phyloP scores from a whole-genome alignment of 352 stramenopile genomes.

The Phytopythium kandeliae region DNA sequence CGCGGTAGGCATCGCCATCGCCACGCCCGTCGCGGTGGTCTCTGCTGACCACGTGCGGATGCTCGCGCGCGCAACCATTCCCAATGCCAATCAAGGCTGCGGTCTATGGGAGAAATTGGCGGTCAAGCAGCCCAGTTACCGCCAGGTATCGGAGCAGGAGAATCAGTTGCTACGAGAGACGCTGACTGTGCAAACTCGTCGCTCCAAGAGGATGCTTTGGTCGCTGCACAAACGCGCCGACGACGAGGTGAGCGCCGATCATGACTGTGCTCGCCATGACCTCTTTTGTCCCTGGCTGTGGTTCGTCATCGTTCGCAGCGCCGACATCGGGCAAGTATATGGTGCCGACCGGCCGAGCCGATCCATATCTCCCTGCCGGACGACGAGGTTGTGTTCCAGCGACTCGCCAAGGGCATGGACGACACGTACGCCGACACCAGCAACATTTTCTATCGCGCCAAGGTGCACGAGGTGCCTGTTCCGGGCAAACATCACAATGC shows the following conservation, averaged over 20 bases:
- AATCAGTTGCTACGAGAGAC: background rate
- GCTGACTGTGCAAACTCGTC: background rate
- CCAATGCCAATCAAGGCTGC: no score
- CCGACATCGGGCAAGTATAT: background rate
- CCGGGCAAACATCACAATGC: background rate
- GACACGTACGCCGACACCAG: background rate
- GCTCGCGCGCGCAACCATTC: no score
- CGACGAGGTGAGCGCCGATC: background rate
- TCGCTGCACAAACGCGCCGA: background rate
- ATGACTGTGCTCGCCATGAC: no score
- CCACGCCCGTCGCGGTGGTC: background rate
- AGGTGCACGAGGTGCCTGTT: background rate
- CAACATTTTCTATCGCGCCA: background rate
- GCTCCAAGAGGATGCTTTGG: background rate
- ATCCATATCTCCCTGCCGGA: background rate
- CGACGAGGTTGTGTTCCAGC: background rate
- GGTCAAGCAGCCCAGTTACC: background rate
- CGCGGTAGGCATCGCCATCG: constrained; percentile 1
- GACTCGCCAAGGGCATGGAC: background rate
- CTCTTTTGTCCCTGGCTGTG: no score
- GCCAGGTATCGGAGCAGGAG: background rate
- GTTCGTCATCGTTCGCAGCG: no score
- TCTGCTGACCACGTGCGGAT: no score
- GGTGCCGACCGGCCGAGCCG: background rate
- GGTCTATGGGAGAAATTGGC: background rate